phyloP scores from a whole-genome alignment of 257 asterid species.

The Plantago major region DNA sequence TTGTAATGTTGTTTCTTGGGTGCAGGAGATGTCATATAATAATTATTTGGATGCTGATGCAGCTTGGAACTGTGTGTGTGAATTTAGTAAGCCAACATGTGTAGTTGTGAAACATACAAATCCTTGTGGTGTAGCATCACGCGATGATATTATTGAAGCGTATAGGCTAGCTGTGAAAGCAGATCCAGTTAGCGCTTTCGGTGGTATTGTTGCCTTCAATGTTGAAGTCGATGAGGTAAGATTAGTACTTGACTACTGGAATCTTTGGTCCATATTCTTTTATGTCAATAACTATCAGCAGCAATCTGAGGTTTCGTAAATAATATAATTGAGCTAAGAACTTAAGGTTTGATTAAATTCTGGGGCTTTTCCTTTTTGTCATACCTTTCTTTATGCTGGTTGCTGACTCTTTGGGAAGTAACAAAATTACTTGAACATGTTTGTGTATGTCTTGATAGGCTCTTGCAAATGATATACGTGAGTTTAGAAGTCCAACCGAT shows the following conservation, averaged over 20 bases:
- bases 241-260: neutral
- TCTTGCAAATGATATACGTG: slow-evolving; percentile 89
- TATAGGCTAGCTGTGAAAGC: slow-evolving; percentile 93
- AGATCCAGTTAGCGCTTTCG: slow-evolving; percentile 98
- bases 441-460: slow-evolving; percentile 35
- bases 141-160: slow-evolving; percentile 73
- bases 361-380: neutral
- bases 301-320: too few relatives aligned
- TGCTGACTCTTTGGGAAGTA: too few relatives aligned
- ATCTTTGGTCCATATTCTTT: slow-evolving; percentile 5
- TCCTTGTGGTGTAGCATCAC: slow-evolving; percentile 99
- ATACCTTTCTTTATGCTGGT: too few relatives aligned
- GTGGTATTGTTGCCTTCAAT: slow-evolving; percentile 98
- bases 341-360: neutral
- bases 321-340: neutral
- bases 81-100: slow-evolving; percentile 85
- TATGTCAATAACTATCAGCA: neutral
- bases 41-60: slow-evolving; percentile 96
- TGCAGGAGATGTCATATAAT: slow-evolving; percentile 96
- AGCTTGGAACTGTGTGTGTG: slow-evolving; percentile 98
- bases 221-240: slow-evolving; percentile 95
- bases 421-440: neutral
- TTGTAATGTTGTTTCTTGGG: slow-evolving; percentile 14
- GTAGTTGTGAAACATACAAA: slow-evolving; percentile 94
- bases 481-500: slow-evolving; percentile 89